Conservation (phyloP, 495 filamentous ascomycete genomes). For the Tuber microsphaerosporum region DNA sequence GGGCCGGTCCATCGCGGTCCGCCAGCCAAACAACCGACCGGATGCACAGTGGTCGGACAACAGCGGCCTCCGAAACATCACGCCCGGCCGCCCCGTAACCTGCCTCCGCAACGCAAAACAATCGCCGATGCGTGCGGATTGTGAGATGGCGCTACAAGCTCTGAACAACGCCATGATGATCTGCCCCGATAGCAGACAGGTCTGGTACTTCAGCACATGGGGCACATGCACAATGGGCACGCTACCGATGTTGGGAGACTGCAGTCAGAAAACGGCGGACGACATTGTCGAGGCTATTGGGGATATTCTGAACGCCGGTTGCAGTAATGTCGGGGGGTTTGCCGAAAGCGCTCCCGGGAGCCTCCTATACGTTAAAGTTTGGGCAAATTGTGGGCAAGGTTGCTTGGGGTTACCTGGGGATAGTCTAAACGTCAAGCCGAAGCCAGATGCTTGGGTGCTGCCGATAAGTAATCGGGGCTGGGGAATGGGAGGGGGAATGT, state of each 20-base stretch:
- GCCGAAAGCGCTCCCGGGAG: neutral
- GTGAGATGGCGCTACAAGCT: neutral
- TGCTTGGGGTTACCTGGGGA: too few relatives aligned
- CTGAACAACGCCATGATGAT: neutral
- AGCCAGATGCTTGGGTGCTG: too few relatives aligned
- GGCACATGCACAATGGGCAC: neutral
- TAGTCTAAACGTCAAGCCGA: too few relatives aligned
- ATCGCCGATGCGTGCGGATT: neutral
- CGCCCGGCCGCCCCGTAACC: neutral
- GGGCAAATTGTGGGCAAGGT: neutral
- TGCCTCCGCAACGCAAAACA: neutral
- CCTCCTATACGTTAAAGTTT: neutral
- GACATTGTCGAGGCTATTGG: neutral
- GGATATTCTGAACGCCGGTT: neutral
- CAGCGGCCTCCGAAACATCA: neutral
- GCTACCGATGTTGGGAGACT: neutral
- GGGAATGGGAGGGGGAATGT: too few relatives aligned
- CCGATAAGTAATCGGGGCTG: too few relatives aligned
- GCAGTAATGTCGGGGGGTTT: neutral
- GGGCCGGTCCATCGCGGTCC: too few relatives aligned
- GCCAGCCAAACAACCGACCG: too few relatives aligned
- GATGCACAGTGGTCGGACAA: too few relatives aligned
- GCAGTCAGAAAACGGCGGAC: neutral
- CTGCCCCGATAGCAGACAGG: neutral
- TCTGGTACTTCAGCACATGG: neutral